Evolutionary conservation across 2,329 filamentous ascomycete species (phyloP).

Genomic region (Nigrospora oryzae): DNA sequence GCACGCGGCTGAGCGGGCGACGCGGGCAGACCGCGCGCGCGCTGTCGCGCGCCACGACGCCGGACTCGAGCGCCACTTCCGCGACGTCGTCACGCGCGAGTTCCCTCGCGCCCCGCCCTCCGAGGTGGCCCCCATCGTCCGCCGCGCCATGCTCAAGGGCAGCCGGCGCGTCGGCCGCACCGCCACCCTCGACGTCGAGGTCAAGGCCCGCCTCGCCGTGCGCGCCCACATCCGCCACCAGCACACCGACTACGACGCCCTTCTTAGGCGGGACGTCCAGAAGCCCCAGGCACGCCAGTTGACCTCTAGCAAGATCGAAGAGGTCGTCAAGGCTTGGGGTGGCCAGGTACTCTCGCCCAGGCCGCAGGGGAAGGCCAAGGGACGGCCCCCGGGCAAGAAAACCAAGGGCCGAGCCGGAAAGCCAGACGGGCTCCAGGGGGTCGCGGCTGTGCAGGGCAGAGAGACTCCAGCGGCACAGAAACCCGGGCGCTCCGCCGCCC

Average conservation of each 20-base stretch:
- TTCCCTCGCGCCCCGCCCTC: conserved; percentile 31
- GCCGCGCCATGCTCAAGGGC: conserved; percentile 33
- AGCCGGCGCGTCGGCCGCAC: conserved; percentile 39
- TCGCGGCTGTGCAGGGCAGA: too few species aligned
- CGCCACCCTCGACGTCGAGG: conserved; percentile 23
- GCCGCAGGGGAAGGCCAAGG: neutral
- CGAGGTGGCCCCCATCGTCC: conserved; percentile 24
- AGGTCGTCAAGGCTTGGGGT: conserved; percentile 8
- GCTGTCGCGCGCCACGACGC: conserved; percentile 25
- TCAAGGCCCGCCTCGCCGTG: conserved; percentile 36
- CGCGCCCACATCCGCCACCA: conserved; percentile 38
- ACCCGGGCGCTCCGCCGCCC: too few species aligned
- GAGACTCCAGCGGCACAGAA: too few species aligned
- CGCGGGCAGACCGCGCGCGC: conserved; percentile 19
- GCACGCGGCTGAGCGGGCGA: conserved; percentile 10
- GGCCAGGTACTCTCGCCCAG: neutral
- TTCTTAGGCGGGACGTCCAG: conserved; percentile 14
- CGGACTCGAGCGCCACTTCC: conserved; percentile 21
- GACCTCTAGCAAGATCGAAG: neutral
- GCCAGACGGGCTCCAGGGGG: too few species aligned
- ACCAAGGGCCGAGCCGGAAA: too few species aligned
- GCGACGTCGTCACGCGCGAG: conserved; percentile 21
- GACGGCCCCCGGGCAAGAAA: too few species aligned
- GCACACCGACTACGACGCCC: conserved; percentile 36
- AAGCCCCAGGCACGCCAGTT: conserved; percentile 2